phyloP scores from a whole-genome alignment of 2,329 filamentous ascomycete species.

The Claviceps africana region DNA sequence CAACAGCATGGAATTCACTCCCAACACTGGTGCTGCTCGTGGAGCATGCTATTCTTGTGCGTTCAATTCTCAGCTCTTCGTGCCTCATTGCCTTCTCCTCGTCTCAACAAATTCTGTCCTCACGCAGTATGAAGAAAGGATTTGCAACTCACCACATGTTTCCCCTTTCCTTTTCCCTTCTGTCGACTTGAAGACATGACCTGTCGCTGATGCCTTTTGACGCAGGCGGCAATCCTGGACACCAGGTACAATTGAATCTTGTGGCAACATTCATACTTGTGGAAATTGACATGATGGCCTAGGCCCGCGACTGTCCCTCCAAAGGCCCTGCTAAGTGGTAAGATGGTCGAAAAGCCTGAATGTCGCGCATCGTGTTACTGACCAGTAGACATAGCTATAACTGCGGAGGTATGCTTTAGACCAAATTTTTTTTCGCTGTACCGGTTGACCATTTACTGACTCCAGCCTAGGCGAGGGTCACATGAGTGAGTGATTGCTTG shows the following conservation, averaged over 20 bases:
- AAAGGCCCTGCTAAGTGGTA: conserved; percentile 73
- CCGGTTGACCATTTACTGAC: conserved; percentile 10
- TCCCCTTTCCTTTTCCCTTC: neutral
- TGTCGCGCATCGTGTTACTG: conserved; percentile 6
- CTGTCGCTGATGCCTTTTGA: neutral
- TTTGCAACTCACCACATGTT: neutral
- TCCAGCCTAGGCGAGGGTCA: conserved; percentile 46
- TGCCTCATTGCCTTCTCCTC: neutral
- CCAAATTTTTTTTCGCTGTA: neutral
- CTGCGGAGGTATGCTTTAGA: conserved; percentile 51
- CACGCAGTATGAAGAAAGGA: neutral
- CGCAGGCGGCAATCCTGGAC: conserved; percentile 55
- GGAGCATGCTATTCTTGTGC: conserved; percentile 40
- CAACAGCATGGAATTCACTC: conserved; percentile 24
- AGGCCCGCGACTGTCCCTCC: conserved; percentile 79
- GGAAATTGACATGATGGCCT: conserved; percentile 10
- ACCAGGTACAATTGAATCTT: conserved; percentile 48
- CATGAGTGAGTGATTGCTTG: conserved; percentile 47
- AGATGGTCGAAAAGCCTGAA: conserved; percentile 16
- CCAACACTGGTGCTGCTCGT: conserved; percentile 12
- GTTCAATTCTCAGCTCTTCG: conserved; percentile 12
- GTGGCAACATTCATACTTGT: neutral
- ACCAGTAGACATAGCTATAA: conserved; percentile 50
- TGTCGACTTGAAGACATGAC: neutral
- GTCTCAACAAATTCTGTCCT: neutral